Base-by-base conservation (phyloP, 75 land plant species). In the Cunninghamia lanceolata region DNA sequence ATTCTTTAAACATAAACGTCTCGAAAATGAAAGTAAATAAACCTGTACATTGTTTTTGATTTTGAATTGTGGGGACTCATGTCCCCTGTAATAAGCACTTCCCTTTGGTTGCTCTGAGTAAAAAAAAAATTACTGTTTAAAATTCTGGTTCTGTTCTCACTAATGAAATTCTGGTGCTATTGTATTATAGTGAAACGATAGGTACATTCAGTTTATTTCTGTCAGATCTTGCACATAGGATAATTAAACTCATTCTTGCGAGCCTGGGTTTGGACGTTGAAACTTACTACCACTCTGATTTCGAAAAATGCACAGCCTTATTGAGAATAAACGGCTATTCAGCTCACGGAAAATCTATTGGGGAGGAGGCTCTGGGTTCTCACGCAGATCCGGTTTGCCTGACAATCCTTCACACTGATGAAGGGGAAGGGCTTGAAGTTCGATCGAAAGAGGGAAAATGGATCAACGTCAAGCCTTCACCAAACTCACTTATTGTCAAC, bases 341-440 rank as follows among this genome's bases (percentile, higher is more conserved):
- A 10, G 30, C 35, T 70, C 74, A 70, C 10, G 74, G 35, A 30
- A 70, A 70, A 32, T 70, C 35, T 9, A 70, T 1, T 70, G 34
- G 74, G n/a, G 35, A 70, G 74, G 74, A 70, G 11, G 45, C 25
- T 39, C 81, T 39, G 47, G 0, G 0, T 25, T 42, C 89, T 90
- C 95, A 94, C 80, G 88, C 91, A 11, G 95, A 94, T 53, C 91
- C 89, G 88, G 87, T 89, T 40, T 91, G 92, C 85, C 79, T 94
- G 11, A 93, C 96, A 28, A 89, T 94, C 7, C 81, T 94, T 19
- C 84, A 86, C 46, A 19, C 19, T 19, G 81, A 78, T 8, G 47
- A 78, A 35, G 28, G 5, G 81, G 45, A 36, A 39, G 81, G 46
- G 16, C 81, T 78, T 40, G 8, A 78, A 30, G 92, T 93, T 83